These are phyloP conservation scores for Phytopythium kandeliae DNA, from an alignment of 352 stramenopile species.

Conservation along the genomic window DNA sequence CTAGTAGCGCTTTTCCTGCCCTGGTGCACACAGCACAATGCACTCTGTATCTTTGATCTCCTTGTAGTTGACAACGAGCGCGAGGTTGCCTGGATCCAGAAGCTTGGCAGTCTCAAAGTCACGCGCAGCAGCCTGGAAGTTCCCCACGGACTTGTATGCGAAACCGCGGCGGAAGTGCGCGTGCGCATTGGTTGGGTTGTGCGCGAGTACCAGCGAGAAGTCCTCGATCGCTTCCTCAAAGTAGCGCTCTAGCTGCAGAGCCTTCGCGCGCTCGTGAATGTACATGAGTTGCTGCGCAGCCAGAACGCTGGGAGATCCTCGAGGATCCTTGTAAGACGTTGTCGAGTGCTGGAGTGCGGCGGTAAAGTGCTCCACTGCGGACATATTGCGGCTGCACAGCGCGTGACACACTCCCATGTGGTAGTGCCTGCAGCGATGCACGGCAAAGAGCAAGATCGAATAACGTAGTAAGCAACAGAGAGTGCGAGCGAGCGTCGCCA, in stretches of 20 bases:
- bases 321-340: background rate
- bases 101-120: conserved; percentile 72
- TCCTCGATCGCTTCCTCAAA: conserved; percentile 66
- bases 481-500: background rate
- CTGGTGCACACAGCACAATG: conserved; percentile 58
- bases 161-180: conserved; percentile 82
- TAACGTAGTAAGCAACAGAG: background rate
- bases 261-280: conserved; percentile 75
- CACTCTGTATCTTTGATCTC: conserved; percentile 66
- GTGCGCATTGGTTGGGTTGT: conserved; percentile 77
- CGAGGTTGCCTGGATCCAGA: conserved; percentile 57
- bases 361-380: conserved; percentile 70
- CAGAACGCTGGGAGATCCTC: background rate
- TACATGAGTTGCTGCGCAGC: conserved; percentile 21
- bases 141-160: conserved; percentile 52
- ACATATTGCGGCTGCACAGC: conserved; percentile 37
- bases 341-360: background rate
- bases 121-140: conserved; percentile 41
- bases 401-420: conserved; percentile 59
- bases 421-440: conserved; percentile 45
- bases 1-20: conserved; percentile 48
- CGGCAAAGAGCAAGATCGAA: background rate
- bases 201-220: conserved; percentile 60
- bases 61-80: conserved; percentile 79
- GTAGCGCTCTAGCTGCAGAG: conserved; percentile 65